Evolutionary conservation across 2,329 filamentous ascomycete species (phyloP), one percentile per base, ranked within the genome.

Genomic region (Pseudogymnoascus sp.): DNA sequence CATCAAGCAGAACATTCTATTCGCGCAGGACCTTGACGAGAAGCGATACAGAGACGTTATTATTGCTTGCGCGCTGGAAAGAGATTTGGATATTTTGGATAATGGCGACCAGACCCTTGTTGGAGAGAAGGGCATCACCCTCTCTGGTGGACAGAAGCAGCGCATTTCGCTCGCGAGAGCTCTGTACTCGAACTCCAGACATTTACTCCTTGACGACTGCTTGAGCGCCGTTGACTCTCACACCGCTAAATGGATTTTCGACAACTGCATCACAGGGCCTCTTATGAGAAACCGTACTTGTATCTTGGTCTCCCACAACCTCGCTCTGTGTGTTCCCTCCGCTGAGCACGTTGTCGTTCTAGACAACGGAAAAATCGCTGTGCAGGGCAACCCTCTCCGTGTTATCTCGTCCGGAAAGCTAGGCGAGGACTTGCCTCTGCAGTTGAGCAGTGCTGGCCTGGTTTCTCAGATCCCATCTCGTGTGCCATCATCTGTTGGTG

Each of bases 171-270:
- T 99, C 48, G 94, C 94, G n/a, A 87, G 94, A 67, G 94, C 94
- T 1, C 82, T 99, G n/a, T 99, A 99, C 76, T 96, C 91, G 67
- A 93, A 91, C 74, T 95, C 92, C 5, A 88, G 88, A 61, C 93
- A 97, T 74, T 78, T 99, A 13, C 82, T 99, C 9, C 81, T 99
- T 59, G 94, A 99, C 71, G 94, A 99, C 74, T 96, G 95, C 66
- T 81, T 99, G 44, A 97, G 92, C 71, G 94, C 94, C 29, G 94
- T 99, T 35, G 94, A 99, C 74, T 95, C 94, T 3, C 94, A 99
- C 70, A 97, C 94, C 0, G 92, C 92, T 2, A 95, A 97, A 74
- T 97, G 95, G 88, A 97, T 99, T 67, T 97, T 97, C 76, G 89
- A 89, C 72, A 89, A 96, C 74, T 96, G 92, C 64, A 87, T 99